phyloP scores from a whole-genome alignment of 495 filamentous ascomycete genomes.

The Melanomma pulvis-pyrius region DNA sequence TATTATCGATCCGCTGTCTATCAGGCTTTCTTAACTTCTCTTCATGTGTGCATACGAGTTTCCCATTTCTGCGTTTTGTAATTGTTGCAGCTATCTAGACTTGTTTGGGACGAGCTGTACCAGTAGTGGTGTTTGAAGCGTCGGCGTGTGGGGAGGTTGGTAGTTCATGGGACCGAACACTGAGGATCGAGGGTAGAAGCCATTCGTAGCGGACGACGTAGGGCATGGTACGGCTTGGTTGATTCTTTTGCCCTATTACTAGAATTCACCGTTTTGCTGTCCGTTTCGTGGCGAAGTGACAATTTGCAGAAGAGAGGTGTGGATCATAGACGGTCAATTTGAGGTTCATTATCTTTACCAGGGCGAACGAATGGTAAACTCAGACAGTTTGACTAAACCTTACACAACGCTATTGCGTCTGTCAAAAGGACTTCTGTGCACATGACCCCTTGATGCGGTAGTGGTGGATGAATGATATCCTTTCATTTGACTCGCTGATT shows the following conservation, averaged over 20 bases:
- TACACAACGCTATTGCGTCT: no score
- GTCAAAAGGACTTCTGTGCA: no score
- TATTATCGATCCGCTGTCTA: neutral
- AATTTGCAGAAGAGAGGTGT: no score
- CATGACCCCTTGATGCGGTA: no score
- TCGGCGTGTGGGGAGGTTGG: no score
- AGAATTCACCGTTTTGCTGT: neutral
- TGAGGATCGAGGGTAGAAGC: neutral
- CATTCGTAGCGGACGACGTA: neutral
- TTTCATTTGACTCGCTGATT: neutral
- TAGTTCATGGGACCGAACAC: no score
- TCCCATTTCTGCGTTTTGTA: neutral
- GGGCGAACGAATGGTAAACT: no score
- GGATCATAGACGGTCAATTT: no score
- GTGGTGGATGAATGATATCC: no score
- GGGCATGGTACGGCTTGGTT: neutral
- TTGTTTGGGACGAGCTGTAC: neutral
- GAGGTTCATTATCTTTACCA: no score
- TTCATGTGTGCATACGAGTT: constrained; percentile 8
- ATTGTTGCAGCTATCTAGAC: neutral
- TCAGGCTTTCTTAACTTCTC: neutral
- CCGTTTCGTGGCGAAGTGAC: neutral
- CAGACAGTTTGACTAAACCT: no score
- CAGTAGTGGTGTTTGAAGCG: neutral
- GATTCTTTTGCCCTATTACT: neutral